Evolutionary conservation across 768 basidiomycete genomes (phyloP).

Genomic region (Pholiota molesta): DNA sequence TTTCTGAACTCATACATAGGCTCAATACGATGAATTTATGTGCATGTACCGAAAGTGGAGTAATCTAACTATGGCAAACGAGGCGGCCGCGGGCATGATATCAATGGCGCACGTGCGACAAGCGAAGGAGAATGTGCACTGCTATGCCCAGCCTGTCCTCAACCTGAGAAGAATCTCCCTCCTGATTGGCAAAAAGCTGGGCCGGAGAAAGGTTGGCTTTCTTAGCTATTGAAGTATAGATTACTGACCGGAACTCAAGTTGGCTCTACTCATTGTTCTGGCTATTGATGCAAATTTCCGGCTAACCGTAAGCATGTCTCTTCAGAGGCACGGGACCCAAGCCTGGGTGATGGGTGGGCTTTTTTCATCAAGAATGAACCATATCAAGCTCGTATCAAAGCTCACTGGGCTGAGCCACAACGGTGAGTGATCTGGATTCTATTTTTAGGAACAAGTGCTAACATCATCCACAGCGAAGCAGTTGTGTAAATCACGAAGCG

Average conservation of each 20-base stretch:
- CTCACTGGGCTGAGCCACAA: conserved; percentile 22
- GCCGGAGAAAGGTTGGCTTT: conserved; percentile 1
- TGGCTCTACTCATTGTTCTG: conserved; percentile 29
- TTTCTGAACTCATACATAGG: too few species aligned
- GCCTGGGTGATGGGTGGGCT: conserved; percentile 28
- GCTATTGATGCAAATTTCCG: conserved; percentile 29
- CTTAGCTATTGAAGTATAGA: neutral
- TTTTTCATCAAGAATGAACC: conserved; percentile 29
- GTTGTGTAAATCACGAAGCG: conserved; percentile 17
- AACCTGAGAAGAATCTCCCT: conserved; percentile 22
- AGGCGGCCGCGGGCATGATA: conserved; percentile 19
- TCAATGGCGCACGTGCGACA: conserved; percentile 15
- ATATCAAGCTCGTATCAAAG: conserved; percentile 28
- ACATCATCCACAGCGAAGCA: conserved; percentile 14
- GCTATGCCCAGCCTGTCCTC: conserved; percentile 28
- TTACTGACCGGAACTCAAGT: neutral
- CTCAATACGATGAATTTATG: conserved; percentile 7
- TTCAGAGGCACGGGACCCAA: conserved; percentile 27
- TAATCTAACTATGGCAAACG: conserved; percentile 17
- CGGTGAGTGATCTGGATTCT: too few species aligned
- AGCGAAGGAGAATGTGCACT: conserved; percentile 21
- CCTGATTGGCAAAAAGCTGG: conserved; percentile 17
- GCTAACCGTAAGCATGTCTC: conserved; percentile 31
- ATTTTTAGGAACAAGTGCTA: too few species aligned
- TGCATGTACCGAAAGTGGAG: conserved; percentile 18